A percentile compares a stretch with the other conserved stretches of the same genome.
Conservation (phyloP, 2,329 filamentous ascomycete species). For the Epichloe uncinata region DNA sequence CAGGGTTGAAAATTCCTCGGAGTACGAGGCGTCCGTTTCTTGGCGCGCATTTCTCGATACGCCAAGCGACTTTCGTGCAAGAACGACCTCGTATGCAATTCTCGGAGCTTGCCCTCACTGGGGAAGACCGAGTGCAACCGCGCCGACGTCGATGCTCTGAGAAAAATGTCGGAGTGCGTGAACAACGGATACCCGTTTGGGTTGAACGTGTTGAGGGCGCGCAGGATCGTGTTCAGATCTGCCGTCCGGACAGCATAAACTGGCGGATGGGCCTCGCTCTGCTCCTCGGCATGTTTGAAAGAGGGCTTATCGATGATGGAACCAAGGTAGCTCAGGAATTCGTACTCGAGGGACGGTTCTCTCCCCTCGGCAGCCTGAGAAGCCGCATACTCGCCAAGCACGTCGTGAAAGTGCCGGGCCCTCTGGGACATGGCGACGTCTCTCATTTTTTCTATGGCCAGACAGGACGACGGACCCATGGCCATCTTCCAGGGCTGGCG, state of each 20-base stretch:
- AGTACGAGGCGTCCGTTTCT: neutral
- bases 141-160: neutral
- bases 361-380: neutral
- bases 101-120: neutral
- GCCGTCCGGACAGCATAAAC: neutral
- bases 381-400: neutral
- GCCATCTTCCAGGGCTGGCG: slow-evolving; percentile 1
- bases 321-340: neutral
- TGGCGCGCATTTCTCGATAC: neutral
- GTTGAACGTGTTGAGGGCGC: neutral
- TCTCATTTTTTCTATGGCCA: neutral
- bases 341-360: neutral
- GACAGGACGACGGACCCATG: neutral
- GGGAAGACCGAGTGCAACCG: neutral
- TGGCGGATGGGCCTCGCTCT: neutral
- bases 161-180: neutral
- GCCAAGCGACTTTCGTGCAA: neutral
- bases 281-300: neutral
- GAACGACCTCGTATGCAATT: neutral
- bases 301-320: neutral
- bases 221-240: neutral
- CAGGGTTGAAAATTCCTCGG: neutral
- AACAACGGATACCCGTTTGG: neutral
- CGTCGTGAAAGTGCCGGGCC: neutral
- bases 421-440: neutral